Conservation (phyloP, 768 basidiomycete species). For the Mycena alexandri region DNA sequence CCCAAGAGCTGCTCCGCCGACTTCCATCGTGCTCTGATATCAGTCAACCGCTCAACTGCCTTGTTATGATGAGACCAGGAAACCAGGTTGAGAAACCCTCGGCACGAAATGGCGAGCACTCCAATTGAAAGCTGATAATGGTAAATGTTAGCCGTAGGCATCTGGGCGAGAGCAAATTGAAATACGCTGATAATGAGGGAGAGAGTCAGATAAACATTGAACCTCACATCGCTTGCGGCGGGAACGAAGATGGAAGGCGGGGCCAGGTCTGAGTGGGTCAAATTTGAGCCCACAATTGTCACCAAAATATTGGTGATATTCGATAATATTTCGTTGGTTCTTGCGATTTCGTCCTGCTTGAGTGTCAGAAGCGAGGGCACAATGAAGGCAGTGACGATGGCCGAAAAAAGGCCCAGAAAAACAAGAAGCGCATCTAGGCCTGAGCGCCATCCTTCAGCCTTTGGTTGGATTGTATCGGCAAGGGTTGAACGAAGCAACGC, state of each 20-base stretch:
- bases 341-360: constrained; percentile 20
- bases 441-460: constrained; percentile 37
- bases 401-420: constrained; percentile 40
- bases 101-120: constrained; percentile 35
- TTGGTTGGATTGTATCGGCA: constrained; percentile 24
- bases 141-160: too few species aligned
- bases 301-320: constrained; percentile 28
- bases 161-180: not conserved
- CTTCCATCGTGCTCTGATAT: constrained; percentile 37
- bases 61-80: constrained; percentile 27
- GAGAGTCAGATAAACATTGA: constrained; percentile 34
- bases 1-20: constrained; percentile 30
- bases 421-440: constrained; percentile 38
- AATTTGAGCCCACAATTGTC: not conserved
- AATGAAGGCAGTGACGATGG: constrained; percentile 39
- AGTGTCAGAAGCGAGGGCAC: constrained; percentile 30
- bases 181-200: constrained; percentile 38
- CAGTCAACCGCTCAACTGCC: constrained; percentile 30
- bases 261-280: not conserved
- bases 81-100: constrained; percentile 34
- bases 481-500: constrained; percentile 33
- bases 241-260: constrained; percentile 17
- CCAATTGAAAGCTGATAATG: constrained; percentile 13
- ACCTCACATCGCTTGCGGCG: constrained; percentile 23
- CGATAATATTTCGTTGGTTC: constrained; percentile 28